These are phyloP conservation scores for Leccinum barrowsii DNA, from an alignment of 768 basidiomycete genomes.

Conservation along the genomic window DNA sequence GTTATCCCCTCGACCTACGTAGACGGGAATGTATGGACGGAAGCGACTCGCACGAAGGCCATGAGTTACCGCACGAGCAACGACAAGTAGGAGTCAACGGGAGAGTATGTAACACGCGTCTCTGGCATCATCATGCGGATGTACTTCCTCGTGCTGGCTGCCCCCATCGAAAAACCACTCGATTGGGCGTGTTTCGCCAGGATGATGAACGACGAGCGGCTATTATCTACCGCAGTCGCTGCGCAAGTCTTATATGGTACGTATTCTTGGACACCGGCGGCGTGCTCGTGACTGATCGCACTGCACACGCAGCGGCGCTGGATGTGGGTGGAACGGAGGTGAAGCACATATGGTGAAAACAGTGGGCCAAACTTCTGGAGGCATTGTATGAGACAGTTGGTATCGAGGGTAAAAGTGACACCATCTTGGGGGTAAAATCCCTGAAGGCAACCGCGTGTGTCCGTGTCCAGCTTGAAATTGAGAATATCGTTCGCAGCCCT, in stretches of 20 bases:
- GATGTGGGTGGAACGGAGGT: conserved; percentile 68
- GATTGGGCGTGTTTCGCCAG: conserved; percentile 71
- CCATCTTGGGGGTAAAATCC: conserved; percentile 51
- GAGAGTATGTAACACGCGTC: conserved; percentile 66
- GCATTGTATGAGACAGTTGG: conserved; percentile 62
- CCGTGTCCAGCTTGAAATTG: conserved; percentile 62
- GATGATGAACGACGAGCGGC: conserved; percentile 46
- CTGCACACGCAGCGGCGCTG: conserved; percentile 54
- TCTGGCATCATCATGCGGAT: conserved; percentile 74
- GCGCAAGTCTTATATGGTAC: conserved; percentile 67
- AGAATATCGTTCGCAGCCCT: conserved; percentile 47
- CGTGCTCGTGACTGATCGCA: conserved; percentile 10
- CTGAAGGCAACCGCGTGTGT: conserved; percentile 64
- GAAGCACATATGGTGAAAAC: conserved; percentile 64
- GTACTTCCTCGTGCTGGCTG: conserved; percentile 69
- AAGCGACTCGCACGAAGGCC: conserved; percentile 43
- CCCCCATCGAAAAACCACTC: conserved; percentile 39
- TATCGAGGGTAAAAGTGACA: conserved; percentile 33
- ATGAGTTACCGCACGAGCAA: conserved; percentile 52
- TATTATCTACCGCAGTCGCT: conserved; percentile 58
- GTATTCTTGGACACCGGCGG: conserved; percentile 3
- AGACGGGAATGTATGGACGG: conserved; percentile 46
- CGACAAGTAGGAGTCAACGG: conserved; percentile 47
- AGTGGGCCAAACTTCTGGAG: conserved; percentile 72
- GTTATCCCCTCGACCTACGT: conserved; percentile 52